Conservation (phyloP, 1,139 yeast genomes). For the Candida sanyaensis region DNA sequence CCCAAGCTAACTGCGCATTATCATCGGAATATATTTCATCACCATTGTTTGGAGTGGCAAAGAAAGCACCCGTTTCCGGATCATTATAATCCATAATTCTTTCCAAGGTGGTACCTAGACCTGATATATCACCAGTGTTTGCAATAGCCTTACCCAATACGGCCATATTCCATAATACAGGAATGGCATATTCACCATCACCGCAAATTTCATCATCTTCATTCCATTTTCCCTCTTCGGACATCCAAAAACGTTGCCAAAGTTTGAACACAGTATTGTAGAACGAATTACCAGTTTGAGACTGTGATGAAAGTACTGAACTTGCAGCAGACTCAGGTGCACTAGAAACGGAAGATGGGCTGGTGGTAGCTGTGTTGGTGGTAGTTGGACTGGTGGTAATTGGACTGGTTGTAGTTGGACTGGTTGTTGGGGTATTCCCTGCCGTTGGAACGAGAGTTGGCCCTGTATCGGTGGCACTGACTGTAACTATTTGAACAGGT, state of each 20-base stretch:
- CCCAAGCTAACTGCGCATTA: slow-evolving; percentile 37
- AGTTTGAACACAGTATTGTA: slow-evolving; percentile 17
- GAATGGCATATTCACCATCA: slow-evolving; percentile 15
- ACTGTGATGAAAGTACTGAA: slow-evolving; percentile 2
- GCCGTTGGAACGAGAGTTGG: not conserved
- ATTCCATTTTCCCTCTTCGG: slow-evolving; percentile 21
- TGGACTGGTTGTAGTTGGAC: slow-evolving; percentile 1
- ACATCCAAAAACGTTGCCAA: slow-evolving; percentile 25
- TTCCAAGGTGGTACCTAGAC: slow-evolving; percentile 14
- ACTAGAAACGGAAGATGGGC: slow-evolving; percentile 1
- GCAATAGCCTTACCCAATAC: slow-evolving; percentile 27
- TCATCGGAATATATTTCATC: slow-evolving; percentile 38
- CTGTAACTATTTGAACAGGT: slow-evolving; percentile 1
- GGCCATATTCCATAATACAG: slow-evolving; percentile 29
- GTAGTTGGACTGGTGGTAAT: too few species aligned
- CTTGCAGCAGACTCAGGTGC: slow-evolving; percentile 1
- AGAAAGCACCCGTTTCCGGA: slow-evolving; percentile 25
- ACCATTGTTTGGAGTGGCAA: slow-evolving; percentile 33
- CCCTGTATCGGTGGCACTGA: not conserved
- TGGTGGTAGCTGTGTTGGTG: not conserved
- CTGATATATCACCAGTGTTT: slow-evolving; percentile 15
- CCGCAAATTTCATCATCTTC: slow-evolving; percentile 12
- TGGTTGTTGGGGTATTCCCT: not conserved
- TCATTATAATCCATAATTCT: slow-evolving; percentile 23
- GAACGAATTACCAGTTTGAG: slow-evolving; percentile 8